These are phyloP conservation scores for Yamadazyma aaseri DNA, from an alignment of 1,139 yeast genomes.

Conservation along the genomic window DNA sequence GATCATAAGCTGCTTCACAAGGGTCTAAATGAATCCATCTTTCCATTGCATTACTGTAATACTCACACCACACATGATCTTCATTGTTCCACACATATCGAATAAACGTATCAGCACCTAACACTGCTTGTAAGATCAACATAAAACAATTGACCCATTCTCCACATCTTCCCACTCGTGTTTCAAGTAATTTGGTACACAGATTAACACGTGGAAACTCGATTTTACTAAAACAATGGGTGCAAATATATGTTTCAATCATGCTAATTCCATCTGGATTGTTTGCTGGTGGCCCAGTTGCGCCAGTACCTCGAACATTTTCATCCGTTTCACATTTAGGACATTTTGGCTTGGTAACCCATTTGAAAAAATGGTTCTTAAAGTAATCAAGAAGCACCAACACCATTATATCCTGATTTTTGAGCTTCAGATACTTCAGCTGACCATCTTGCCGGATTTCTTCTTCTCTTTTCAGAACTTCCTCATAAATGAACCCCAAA, in stretches of 20 bases:
- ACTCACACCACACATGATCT: conserved; percentile 97
- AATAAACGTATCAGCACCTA: conserved; percentile 49
- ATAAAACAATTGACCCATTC: conserved; percentile 92
- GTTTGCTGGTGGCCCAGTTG: conserved; percentile 14
- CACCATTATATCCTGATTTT: conserved; percentile 68
- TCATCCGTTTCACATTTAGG: conserved; percentile 37
- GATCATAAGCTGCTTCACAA: conserved; percentile 83
- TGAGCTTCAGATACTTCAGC: too few relatives aligned
- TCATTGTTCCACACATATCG: conserved; percentile 87
- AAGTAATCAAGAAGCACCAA: conserved; percentile 71
- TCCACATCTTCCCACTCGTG: conserved; percentile 83
- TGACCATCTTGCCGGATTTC: conserved; percentile 3
- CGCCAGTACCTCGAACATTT: conserved; percentile 16
- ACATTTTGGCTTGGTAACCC: conserved; percentile 79
- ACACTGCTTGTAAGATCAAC: conserved; percentile 61
- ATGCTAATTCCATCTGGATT: conserved; percentile 33
- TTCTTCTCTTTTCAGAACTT: conserved; percentile 29
- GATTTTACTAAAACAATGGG: conserved; percentile 41
- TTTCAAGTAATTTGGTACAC: conserved; percentile 58
- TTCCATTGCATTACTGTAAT: conserved; percentile 56
- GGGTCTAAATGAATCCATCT: conserved; percentile 90
- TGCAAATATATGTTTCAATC: conserved; percentile 65
- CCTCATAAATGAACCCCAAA: conserved; percentile 33
- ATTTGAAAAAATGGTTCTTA: conserved; percentile 73
- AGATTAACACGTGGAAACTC: conserved; percentile 78